phyloP scores from a whole-genome alignment of 345 rosid species.

The Bruguiera parviflora region DNA sequence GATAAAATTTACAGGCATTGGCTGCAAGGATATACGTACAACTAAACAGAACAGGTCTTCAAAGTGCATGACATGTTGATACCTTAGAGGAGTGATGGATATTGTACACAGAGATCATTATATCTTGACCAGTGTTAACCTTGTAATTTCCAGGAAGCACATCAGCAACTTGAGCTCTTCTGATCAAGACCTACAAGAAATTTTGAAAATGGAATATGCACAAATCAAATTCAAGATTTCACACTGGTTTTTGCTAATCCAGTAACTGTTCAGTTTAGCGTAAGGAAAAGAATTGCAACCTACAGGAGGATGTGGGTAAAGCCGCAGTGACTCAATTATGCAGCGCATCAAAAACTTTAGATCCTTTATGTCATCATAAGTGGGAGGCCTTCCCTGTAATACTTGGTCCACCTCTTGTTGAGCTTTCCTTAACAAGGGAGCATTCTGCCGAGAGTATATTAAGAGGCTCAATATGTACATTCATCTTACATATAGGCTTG shows the following conservation, averaged over 20 bases:
- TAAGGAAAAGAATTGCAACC: conserved; percentile 32
- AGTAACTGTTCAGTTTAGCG: background rate
- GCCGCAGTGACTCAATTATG: conserved; percentile 86
- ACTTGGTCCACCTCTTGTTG: conserved; percentile 89
- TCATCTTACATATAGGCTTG: too few species aligned
- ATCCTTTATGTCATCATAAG: conserved; percentile 70
- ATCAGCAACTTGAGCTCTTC: conserved; percentile 88
- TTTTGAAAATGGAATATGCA: conserved; percentile 3
- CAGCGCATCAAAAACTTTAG: conserved; percentile 79
- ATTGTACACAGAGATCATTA: conserved; percentile 94
- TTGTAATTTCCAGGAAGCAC: conserved; percentile 87
- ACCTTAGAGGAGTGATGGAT: conserved; percentile 88
- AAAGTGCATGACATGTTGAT: conserved; percentile 14
- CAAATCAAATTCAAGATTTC: background rate
- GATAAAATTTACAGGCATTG: background rate
- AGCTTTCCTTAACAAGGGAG: conserved; percentile 58
- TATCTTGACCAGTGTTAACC: conserved; percentile 86
- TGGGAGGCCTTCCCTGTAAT: conserved; percentile 64
- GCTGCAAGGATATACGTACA: background rate
- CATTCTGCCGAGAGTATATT: conserved; percentile 37
- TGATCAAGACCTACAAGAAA: conserved; percentile 59
- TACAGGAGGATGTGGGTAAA: conserved; percentile 98
- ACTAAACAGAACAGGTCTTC: conserved; percentile 5
- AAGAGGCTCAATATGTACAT: background rate
- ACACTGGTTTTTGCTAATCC: background rate